A percentile compares a stretch with the other conserved stretches of the same genome.
These are phyloP conservation scores for Quillaja saponaria DNA, from an alignment of 306 rosid species.

Conservation along the genomic window DNA sequence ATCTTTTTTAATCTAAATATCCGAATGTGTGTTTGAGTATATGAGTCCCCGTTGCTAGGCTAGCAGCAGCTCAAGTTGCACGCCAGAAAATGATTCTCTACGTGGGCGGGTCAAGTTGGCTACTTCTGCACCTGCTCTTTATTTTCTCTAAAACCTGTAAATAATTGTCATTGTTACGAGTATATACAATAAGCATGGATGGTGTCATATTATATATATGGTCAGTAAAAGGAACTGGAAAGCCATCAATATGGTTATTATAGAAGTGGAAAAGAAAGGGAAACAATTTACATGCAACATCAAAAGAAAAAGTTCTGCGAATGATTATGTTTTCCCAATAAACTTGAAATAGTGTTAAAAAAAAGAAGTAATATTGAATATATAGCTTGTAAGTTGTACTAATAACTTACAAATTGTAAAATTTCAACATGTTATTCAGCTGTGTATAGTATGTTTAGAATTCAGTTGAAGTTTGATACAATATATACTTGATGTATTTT, in stretches of 20 bases:
- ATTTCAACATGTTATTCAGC: too few relatives aligned
- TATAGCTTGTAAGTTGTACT: not conserved
- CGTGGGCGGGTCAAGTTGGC: constrained; percentile 15
- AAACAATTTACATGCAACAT: too few relatives aligned
- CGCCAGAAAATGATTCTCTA: constrained; percentile 22
- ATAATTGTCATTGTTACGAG: constrained; percentile 8
- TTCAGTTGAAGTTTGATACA: too few relatives aligned
- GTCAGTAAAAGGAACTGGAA: too few relatives aligned
- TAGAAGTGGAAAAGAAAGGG: not conserved
- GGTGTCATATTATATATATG: not conserved
- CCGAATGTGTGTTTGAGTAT: too few relatives aligned
- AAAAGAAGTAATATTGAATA: not conserved
- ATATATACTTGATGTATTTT: too few relatives aligned
- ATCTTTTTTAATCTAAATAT: too few relatives aligned
- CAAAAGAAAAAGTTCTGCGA: not conserved
- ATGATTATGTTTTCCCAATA: too few relatives aligned
- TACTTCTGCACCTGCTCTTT: not conserved
- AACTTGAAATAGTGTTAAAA: not conserved
- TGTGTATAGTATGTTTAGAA: too few relatives aligned
- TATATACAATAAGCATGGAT: not conserved
- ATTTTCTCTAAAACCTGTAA: too few relatives aligned
- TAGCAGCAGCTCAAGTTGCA: constrained; percentile 94
- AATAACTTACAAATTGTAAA: not conserved
- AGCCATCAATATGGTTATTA: not conserved
- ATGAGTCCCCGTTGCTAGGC: constrained; percentile 98